Base-by-base conservation (phyloP, 169 alveolate species). In the Plasmodium chabaudi region DNA sequence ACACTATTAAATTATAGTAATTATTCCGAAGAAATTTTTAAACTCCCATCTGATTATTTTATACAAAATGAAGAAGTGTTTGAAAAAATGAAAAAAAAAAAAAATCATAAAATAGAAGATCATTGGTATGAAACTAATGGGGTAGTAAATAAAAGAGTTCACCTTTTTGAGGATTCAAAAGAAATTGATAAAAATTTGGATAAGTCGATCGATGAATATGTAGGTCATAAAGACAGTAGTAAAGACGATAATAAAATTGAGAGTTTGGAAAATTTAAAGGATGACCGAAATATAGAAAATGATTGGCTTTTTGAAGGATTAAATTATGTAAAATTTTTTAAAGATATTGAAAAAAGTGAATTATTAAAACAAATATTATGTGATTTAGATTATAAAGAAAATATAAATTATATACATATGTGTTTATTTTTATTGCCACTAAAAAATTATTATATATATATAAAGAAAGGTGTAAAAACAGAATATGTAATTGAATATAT, bases 1-100 rank as follows among this genome's bases (percentile, higher is more conserved):
- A 67, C 90, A 21, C 19, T 82, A 39, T 65, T 82, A 44, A 82
- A 82, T 67, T 82, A 82, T 49, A 82, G 90, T 61, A 51, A 71
- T n/a, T 82, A 82, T 56, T 42, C 84, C 6, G n/a, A 49, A n/a
- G 44, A 53, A 55, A 82, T 82, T 39, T 82, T 82, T 82, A 55
- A 70, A 23, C 5, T 82, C 9, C 90, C 90, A 5, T 21, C 17
- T 25, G 27, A 67, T 1, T 67, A 55, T 47, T 82, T 82, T 27
- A 15, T 82, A 4, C 17, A 67, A 25, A 15, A 82, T 82, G 72
- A 67, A 15, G 90, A 82, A 60, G 17, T 47, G 0, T 64, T 77
- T 77, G 88, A 77, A 47, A 44, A 34, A 34, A 17, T 56, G 17
- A 51, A 57, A 56, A 77, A 77, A 46, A 64, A 64, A 39, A 46